Evolutionary conservation across 208 protist species (phyloP), one percentile per base, ranked within the genome.

Genomic region (Leishmania amazonensis): DNA sequence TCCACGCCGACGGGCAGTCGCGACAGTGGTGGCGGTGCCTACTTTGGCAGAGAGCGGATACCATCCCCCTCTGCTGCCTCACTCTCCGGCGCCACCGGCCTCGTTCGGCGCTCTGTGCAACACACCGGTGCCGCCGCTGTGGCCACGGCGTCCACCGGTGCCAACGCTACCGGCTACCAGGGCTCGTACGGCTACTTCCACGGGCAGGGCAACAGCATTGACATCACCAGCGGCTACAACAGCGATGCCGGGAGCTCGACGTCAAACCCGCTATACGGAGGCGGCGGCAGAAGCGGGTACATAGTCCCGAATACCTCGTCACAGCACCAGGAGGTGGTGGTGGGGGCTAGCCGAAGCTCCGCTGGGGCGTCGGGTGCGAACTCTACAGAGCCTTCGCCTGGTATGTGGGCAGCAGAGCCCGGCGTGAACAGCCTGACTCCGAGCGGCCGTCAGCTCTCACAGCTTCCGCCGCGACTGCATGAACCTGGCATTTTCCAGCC

Each of bases 141-240:
- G 3, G 57, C 78, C 6, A 62, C 57, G 7, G 38, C 65, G 40
- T 72, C 65, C 35, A 72, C 40, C 40, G 40, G 65, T 72, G 65
- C 40, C 73, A 76, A 21, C 78, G 60, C 49, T 31, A 67, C 67
- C 28, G 31, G 47, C 42, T 79, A 74, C 67, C 78, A 45, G 35
- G 81, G 65, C 49, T 83, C 79, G 67, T 90, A 88, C 81, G 85
- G 85, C 79, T 90, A 90, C 85, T 90, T 90, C 51, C 87, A 90
- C 78, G 60, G 80, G 40, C 85, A 82, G 64, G 78, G 81, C 49
- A 88, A 84, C 78, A 90, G 85, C 75, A 78, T 87, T 40, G 87
- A 87, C 28, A 76, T 86, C 7, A 81, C 85, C 75, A 88, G 88
- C 70, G 88, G 81, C 11, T 91, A 88, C 75, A 84, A 83, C 83